Evolutionary conservation across 345 rosid genomes (phyloP).

Genomic region (Gossypium herbaceum): DNA sequence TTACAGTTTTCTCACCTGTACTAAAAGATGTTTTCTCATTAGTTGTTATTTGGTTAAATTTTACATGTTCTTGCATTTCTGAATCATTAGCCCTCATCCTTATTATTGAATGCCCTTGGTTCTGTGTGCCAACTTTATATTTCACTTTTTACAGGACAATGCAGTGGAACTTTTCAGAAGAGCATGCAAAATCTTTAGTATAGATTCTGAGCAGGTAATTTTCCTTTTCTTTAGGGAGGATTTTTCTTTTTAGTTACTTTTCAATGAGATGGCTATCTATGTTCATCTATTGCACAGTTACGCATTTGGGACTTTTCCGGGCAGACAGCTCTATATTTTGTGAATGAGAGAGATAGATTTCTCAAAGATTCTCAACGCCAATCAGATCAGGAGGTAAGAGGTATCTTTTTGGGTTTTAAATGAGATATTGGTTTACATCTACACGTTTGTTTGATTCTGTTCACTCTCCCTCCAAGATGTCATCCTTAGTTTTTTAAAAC

Average conservation of each 20-base stretch:
- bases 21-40: conserved; percentile 7
- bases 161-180: conserved; percentile 79
- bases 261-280: conserved; percentile 17
- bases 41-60: not conserved
- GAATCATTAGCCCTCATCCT: not conserved
- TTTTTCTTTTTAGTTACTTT: not conserved
- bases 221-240: not conserved
- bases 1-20: conserved; percentile 5
- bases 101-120: conserved; percentile 6
- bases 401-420: not conserved
- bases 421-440: conserved; percentile 2
- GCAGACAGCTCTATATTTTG: conserved; percentile 55
- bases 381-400: conserved; percentile 78
- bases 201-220: conserved; percentile 76
- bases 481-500: not conserved
- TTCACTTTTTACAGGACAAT: conserved; percentile 58
- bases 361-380: conserved; percentile 55
- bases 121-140: conserved; percentile 1
- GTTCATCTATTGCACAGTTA: conserved; percentile 46
- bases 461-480: not conserved
- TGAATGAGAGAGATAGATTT: conserved; percentile 48
- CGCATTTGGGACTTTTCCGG: conserved; percentile 95
- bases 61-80: conserved; percentile 11
- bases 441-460: conserved; percentile 5
- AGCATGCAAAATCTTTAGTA: conserved; percentile 89